Conservation (phyloP, 306 rosid genomes). For the barrel medic (Medicago truncatula) region MtrunA17r5.0-ANR NC_053042.1:45673501-45674000, state of each 20-base stretch:
- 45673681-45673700: neutral
- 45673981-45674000: conserved; percentile 9
- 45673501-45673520: no score
- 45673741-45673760: conserved; percentile 1
- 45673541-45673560: no score
- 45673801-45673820: neutral
- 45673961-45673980: conserved; percentile 51
- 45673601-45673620: no score
- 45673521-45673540: no score
- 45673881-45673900: conserved; percentile 56
- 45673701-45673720: conserved; percentile 9
- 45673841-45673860: conserved; percentile 69
- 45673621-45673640: no score
- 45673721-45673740: conserved; percentile 7
- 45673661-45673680: no score
- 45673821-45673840: conserved; percentile 79
- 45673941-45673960: conserved; percentile 82
- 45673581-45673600: no score
- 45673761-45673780: neutral
- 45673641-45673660: no score
- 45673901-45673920: conserved; percentile 66
- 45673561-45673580: no score
- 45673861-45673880: conserved; percentile 82
- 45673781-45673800: conserved; percentile 6
- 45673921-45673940: conserved; percentile 80